Percentiles rank a stretch among this genome's conserved stretches.
phyloP scores from a whole-genome alignment of 108 stramenopile genomes.

The Phaeodactylum tricornutum region DNA sequence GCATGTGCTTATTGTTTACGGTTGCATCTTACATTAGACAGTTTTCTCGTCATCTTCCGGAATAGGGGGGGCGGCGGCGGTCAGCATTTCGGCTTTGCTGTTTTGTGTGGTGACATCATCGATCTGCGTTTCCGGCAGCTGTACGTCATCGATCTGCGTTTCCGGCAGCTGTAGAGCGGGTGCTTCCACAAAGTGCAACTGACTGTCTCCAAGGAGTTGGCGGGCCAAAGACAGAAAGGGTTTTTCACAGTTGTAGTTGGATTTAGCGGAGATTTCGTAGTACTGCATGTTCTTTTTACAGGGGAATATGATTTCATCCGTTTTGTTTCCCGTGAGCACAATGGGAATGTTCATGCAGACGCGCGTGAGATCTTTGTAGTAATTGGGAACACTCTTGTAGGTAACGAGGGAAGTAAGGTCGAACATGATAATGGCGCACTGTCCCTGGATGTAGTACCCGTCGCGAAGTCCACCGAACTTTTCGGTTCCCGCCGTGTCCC shows the following conservation, averaged over 20 bases:
- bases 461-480: constrained; percentile 69
- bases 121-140: constrained; percentile 83
- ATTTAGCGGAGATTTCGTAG: constrained; percentile 82
- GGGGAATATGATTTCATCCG: constrained; percentile 77
- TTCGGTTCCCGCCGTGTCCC: constrained; percentile 86
- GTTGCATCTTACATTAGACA: no score
- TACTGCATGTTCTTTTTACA: constrained; percentile 80
- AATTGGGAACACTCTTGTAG: constrained; percentile 79
- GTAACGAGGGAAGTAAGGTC: constrained; percentile 65
- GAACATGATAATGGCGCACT: constrained; percentile 83
- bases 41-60: no score
- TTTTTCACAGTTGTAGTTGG: constrained; percentile 83
- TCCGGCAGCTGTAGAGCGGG: constrained; percentile 84
- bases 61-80: no score
- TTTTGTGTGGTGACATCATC: no score
- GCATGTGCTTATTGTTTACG: no score
- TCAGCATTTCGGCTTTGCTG: no score
- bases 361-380: constrained; percentile 68
- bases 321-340: constrained; percentile 83
- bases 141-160: no score
- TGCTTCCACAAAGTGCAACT: constrained; percentile 83
- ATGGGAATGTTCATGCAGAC: constrained; percentile 83
- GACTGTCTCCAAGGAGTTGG: constrained; percentile 58
- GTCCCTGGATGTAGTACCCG: constrained; percentile 62
- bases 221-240: constrained; percentile 80